Evolutionary conservation across 805 yeast genomes (phyloP).

Genomic region (Nakazawaea sp.): DNA sequence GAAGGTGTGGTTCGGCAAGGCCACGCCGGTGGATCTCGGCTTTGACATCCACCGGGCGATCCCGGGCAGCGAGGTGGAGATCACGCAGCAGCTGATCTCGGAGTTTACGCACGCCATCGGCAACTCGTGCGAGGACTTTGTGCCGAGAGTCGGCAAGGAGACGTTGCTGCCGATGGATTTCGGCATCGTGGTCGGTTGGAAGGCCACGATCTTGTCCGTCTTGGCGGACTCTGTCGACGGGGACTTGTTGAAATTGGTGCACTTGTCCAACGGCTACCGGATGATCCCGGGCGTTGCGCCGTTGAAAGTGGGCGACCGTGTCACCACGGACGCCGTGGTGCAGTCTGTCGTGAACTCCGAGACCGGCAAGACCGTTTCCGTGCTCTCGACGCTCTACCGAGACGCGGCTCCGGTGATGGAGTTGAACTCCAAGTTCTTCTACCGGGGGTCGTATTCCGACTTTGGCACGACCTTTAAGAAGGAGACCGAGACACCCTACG

Average conservation of each 20-base stretch:
- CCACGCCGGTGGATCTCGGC: slow-evolving; percentile 53
- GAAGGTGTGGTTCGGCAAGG: slow-evolving; percentile 87
- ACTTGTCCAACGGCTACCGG: slow-evolving; percentile 88
- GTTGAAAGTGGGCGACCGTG: slow-evolving; percentile 80
- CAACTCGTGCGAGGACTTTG: slow-evolving; percentile 94
- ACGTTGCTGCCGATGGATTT: slow-evolving; percentile 98
- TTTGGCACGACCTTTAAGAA: slow-evolving; percentile 90
- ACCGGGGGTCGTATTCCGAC: slow-evolving; percentile 88
- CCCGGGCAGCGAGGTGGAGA: slow-evolving; percentile 59
- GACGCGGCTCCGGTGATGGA: slow-evolving; percentile 81
- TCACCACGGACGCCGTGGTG: slow-evolving; percentile 76
- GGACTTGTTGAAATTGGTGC: slow-evolving; percentile 89
- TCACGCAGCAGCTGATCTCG: slow-evolving; percentile 71
- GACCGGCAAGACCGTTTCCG: slow-evolving; percentile 94
- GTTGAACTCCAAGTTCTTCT: slow-evolving; percentile 90
- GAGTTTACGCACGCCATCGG: slow-evolving; percentile 97
- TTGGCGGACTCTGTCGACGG: slow-evolving; percentile 97
- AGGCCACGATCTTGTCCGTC: slow-evolving; percentile 94
- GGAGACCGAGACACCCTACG: slow-evolving; percentile 79
- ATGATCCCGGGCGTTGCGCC: slow-evolving; percentile 91
- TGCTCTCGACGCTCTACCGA: slow-evolving; percentile 79
- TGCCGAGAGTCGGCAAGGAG: slow-evolving; percentile 75
- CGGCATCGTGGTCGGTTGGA: slow-evolving; percentile 98
- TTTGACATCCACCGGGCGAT: slow-evolving; percentile 68
- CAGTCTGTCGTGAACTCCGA: slow-evolving; percentile 86